These are phyloP conservation scores for Crithidia bombi DNA, from an alignment of 208 protist species.

Conservation along the genomic window DNA sequence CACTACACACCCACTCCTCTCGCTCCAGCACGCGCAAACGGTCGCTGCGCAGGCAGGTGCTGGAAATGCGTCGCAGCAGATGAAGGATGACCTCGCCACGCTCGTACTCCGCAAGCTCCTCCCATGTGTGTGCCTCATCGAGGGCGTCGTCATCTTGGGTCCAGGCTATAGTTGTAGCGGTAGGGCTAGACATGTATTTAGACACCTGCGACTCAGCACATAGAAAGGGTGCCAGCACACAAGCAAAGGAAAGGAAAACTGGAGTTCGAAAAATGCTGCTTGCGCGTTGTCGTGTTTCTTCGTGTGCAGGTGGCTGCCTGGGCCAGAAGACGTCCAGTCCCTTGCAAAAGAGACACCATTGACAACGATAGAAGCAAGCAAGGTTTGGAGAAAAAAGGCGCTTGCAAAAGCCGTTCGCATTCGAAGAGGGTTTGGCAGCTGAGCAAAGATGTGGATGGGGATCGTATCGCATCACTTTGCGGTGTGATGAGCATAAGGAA, in stretches of 20 bases:
- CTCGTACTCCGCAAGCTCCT: slow-evolving; percentile 75
- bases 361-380: no score
- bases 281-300: background rate
- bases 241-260: background rate
- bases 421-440: no score
- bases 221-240: background rate
- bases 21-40: slow-evolving; percentile 52
- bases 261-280: background rate
- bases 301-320: no score
- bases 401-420: no score
- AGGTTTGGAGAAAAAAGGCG: no score
- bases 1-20: slow-evolving; percentile 39
- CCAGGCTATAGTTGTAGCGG: background rate
- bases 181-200: background rate
- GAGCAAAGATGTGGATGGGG: no score
- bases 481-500: no score
- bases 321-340: no score
- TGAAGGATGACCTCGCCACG: slow-evolving; percentile 54
- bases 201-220: background rate
- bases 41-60: slow-evolving; percentile 57
- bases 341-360: no score
- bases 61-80: slow-evolving; percentile 50
- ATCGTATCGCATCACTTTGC: no score
- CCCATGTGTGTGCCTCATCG: slow-evolving; percentile 48
- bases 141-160: background rate